These are phyloP conservation scores for Halophytophthora batemanensis DNA, from an alignment of 352 stramenopile genomes.

Conservation along the genomic window DNA sequence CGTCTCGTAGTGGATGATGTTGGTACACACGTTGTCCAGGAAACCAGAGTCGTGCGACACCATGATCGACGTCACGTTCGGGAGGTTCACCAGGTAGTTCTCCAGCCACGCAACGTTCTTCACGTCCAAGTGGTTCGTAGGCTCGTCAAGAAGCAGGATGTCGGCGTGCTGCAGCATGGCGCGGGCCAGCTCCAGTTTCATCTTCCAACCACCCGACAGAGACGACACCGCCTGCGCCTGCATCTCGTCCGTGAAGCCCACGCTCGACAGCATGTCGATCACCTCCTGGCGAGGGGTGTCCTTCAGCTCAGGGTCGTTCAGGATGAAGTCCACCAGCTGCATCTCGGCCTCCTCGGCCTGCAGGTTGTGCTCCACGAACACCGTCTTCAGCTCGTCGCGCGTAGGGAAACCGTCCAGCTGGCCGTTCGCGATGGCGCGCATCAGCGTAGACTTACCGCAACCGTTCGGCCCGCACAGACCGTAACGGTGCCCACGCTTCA, in stretches of 20 bases:
- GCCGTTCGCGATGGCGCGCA: slow-evolving; percentile 95
- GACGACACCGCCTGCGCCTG: slow-evolving; percentile 90
- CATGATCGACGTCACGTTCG: slow-evolving; percentile 91
- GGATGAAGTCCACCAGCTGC: slow-evolving; percentile 82
- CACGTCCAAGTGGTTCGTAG: slow-evolving; percentile 94
- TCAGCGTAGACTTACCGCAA: slow-evolving; percentile 95
- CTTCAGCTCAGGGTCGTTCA: slow-evolving; percentile 89
- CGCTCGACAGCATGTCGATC: slow-evolving; percentile 85
- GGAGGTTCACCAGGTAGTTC: slow-evolving; percentile 87
- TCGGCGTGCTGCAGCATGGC: slow-evolving; percentile 95
- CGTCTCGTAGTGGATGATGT: slow-evolving; percentile 98
- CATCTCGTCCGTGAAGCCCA: slow-evolving; percentile 95
- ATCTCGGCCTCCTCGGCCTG: slow-evolving; percentile 88
- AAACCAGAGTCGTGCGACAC: slow-evolving; percentile 97
- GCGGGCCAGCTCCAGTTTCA: slow-evolving; percentile 93
- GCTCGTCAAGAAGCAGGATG: slow-evolving; percentile 95
- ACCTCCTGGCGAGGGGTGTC: slow-evolving; percentile 87
- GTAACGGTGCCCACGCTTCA: slow-evolving; percentile 92
- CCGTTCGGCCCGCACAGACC: slow-evolving; percentile 93
- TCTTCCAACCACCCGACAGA: slow-evolving; percentile 95
- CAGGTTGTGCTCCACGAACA: slow-evolving; percentile 98
- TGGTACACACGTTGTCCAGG: slow-evolving; percentile 97
- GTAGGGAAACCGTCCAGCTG: slow-evolving; percentile 97
- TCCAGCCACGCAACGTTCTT: slow-evolving; percentile 92
- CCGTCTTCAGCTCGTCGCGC: slow-evolving; percentile 91